A percentile compares a stretch with the other conserved stretches of the same genome.
Conservation (phyloP, 2,329 filamentous ascomycete species). For the Ophioceras dolichostomum region DNA sequence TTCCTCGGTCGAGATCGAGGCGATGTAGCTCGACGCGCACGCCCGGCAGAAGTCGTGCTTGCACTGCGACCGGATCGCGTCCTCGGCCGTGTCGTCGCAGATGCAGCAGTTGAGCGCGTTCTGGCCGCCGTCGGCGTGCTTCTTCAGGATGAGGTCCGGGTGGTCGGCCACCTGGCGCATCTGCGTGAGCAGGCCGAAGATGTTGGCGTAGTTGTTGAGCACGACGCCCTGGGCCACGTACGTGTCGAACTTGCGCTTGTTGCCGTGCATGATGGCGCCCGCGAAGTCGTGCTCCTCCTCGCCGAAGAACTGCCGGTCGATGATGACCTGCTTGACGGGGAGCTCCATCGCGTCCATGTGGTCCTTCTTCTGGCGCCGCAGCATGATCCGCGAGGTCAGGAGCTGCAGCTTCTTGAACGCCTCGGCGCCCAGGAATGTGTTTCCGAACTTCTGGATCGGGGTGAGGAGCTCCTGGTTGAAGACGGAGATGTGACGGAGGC, state of each 20-base stretch:
- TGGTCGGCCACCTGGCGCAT: conserved; percentile 98
- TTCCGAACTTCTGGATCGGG: conserved; percentile 57
- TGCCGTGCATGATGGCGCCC: conserved; percentile 87
- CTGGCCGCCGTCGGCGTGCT: conserved; percentile 72
- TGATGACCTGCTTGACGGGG: conserved; percentile 83
- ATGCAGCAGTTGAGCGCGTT: conserved; percentile 88
- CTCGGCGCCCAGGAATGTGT: conserved; percentile 45
- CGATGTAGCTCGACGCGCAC: conserved; percentile 70
- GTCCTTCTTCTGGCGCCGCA: conserved; percentile 87
- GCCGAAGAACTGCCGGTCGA: conserved; percentile 93
- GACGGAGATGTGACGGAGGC: conserved; percentile 47
- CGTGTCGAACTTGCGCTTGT: conserved; percentile 80
- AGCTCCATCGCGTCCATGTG: conserved; percentile 93
- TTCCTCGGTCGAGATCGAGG: too few relatives aligned
- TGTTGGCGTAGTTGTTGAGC: conserved; percentile 96
- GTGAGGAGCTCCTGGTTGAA: conserved; percentile 74
- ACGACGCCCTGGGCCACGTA: conserved; percentile 92
- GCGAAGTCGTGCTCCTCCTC: conserved; percentile 95
- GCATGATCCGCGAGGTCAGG: conserved; percentile 88
- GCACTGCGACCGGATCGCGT: conserved; percentile 83
- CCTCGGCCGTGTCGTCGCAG: conserved; percentile 92
- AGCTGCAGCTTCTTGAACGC: conserved; percentile 76
- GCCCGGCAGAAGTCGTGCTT: conserved; percentile 84
- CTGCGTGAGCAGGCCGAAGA: conserved; percentile 97
- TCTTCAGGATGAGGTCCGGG: conserved; percentile 86